Conservation (phyloP, 1,284 basidiomycete genomes). For the Puccinia brachypodii region DNA sequence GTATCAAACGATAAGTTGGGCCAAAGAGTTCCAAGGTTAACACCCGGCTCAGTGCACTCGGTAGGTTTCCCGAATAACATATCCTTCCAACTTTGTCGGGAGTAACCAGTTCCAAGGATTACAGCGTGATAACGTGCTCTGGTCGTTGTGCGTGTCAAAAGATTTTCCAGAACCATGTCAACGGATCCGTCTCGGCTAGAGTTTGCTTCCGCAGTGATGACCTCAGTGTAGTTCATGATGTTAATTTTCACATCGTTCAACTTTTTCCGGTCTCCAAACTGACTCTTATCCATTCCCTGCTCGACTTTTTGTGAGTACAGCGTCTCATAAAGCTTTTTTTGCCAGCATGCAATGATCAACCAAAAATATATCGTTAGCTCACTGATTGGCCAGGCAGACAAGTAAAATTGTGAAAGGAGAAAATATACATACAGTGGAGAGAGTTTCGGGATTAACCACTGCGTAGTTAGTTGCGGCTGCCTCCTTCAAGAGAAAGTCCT, state of each 20-base stretch:
- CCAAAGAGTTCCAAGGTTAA: background rate
- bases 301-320: slow-evolving; percentile 65
- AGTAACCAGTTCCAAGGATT: slow-evolving; percentile 65
- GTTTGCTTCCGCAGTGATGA: slow-evolving; percentile 45
- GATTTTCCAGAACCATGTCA: slow-evolving; percentile 47
- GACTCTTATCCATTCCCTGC: slow-evolving; percentile 52
- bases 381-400: background rate
- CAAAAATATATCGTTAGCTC: slow-evolving; percentile 57
- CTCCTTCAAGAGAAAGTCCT: slow-evolving; percentile 60
- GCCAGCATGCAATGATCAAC: slow-evolving; percentile 20
- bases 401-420: background rate
- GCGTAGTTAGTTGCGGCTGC: slow-evolving; percentile 65
- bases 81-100: slow-evolving; percentile 57
- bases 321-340: slow-evolving; percentile 60
- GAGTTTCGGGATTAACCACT: slow-evolving; percentile 62
- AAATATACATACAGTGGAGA: slow-evolving; percentile 47
- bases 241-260: slow-evolving; percentile 48
- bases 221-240: slow-evolving; percentile 58
- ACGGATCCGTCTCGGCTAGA: slow-evolving; percentile 32
- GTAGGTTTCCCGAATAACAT: slow-evolving; percentile 49
- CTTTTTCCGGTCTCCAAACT: slow-evolving; percentile 10
- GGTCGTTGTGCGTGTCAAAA: slow-evolving; percentile 36
- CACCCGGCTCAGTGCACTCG: background rate
- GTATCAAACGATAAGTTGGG: background rate
- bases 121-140: slow-evolving; percentile 61